Percentiles rank a stretch among this genome's conserved stretches.
phyloP scores from a whole-genome alignment of 2,329 filamentous ascomycete genomes.

The Pseudopithomyces chartarum region DNA sequence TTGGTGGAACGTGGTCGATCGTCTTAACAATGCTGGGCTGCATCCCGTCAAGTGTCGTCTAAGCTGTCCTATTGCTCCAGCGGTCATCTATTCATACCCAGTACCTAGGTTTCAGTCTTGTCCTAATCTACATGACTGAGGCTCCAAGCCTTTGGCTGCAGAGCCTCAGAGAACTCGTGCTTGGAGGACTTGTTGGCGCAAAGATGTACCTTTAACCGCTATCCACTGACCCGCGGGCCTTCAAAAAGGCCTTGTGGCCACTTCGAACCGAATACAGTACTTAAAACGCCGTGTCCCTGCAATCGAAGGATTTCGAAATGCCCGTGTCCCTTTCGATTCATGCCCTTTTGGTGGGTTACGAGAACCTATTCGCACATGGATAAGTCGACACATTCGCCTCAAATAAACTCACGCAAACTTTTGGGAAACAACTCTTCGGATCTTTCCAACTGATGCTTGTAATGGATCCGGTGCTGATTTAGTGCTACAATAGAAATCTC shows the following conservation, averaged over 20 bases:
- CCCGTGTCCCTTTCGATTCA: no score
- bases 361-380: no score
- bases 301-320: no score
- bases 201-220: constrained; percentile 21
- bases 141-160: constrained; percentile 9
- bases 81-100: constrained; percentile 12
- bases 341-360: no score
- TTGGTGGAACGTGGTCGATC: constrained; percentile 4
- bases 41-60: constrained; percentile 6
- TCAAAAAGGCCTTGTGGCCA: constrained; percentile 8
- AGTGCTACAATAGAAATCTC: no score
- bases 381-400: no score
- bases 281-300: constrained; percentile 12
- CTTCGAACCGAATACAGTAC: constrained; percentile 9
- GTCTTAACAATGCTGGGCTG: constrained; percentile 10
- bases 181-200: constrained; percentile 14
- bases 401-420: no score
- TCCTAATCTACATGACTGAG: constrained; percentile 9
- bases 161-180: constrained; percentile 6
- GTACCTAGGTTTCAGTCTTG: constrained; percentile 21
- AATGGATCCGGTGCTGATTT: no score
- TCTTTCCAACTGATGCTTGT: no score
- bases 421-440: no score
- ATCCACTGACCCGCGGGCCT: constrained; percentile 15
- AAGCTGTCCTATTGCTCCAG: constrained; percentile 10